phyloP scores from a whole-genome alignment of 495 filamentous ascomycete genomes.

The Daldinia decipiens region DNA sequence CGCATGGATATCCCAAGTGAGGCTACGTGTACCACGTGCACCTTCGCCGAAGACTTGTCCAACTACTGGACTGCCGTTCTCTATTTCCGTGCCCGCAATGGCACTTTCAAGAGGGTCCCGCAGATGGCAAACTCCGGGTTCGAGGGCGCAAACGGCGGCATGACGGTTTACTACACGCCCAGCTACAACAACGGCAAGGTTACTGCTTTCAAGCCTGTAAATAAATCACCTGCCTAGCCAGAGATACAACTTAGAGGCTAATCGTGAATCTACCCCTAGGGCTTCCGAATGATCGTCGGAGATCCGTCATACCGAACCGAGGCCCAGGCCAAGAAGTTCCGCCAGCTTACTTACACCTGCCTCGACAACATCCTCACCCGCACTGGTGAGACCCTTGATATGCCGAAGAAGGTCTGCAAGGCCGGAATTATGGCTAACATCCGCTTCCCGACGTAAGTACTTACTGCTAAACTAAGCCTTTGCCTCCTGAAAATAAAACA shows the following conservation, averaged over 20 bases:
- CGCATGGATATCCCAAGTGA: conserved; percentile 38
- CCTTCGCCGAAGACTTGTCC: conserved; percentile 50
- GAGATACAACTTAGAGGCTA: neutral
- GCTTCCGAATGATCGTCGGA: conserved; percentile 57
- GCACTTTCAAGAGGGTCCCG: conserved; percentile 47
- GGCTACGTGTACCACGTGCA: conserved; percentile 51
- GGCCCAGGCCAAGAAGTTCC: conserved; percentile 40
- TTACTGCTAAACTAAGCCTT: neutral
- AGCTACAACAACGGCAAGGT: conserved; percentile 42
- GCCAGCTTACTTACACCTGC: conserved; percentile 50
- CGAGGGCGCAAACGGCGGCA: conserved; percentile 44
- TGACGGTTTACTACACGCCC: conserved; percentile 50
- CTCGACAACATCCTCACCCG: conserved; percentile 45
- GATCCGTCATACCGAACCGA: conserved; percentile 48
- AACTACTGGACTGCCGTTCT: conserved; percentile 53
- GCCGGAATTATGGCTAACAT: conserved; percentile 54
- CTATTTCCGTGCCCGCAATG: conserved; percentile 51
- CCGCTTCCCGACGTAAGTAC: conserved; percentile 47
- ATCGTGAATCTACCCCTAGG: conserved; percentile 36
- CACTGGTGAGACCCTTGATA: conserved; percentile 44
- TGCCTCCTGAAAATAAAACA: neutral
- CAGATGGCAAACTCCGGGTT: conserved; percentile 47
- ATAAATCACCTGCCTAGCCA: neutral
- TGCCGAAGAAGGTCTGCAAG: conserved; percentile 50
- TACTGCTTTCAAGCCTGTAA: conserved; percentile 52